Base-by-base conservation (phyloP, 2,329 filamentous ascomycete species). In the Apiospora saccharicola region DNA sequence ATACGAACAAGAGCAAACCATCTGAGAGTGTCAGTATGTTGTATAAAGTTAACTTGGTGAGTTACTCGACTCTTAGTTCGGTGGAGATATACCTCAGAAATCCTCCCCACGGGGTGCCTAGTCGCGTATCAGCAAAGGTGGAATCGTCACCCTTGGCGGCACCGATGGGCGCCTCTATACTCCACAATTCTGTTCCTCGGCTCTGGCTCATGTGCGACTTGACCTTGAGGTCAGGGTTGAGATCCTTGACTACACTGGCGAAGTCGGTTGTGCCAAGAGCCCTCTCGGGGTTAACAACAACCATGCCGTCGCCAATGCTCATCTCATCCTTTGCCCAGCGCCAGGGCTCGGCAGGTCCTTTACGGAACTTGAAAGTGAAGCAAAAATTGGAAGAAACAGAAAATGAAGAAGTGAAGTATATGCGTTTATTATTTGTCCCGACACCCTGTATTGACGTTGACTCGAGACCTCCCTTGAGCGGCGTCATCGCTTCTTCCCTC, bases 1-100 rank as follows among this genome's bases (percentile, higher is more conserved):
- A 94, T 85, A 24, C 95, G 90, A 6, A 97, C 91, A 16, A 98
- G 83, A 10, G 94, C 90, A 80, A 98, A 96, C 90, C 94, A 97
- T 76, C 93, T 90, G 71, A 13, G 49, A 49, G 3, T 34, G 24
- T 64, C 57, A 64, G 34, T 41, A 64, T 64, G n/a, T 64, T 64
- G 34, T 13, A 41, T 34, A 10, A n/a, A 5, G 2, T 14, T n/a
- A 7, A 41, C 57, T 13, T 64, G 22, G 7, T 24, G 5, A 5
- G 7, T 24, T 24, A 64, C 19, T 64, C 41, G 30, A 41, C 57
- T 41, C 19, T 41, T 4, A 41, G 30, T 30, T 49, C 19, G 10
- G 46, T 22, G 34, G 26, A 19, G 41, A 68, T 83, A 81, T 81
- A 91, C 78, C 88, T 87, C 69, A 89, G 82, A 57, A 89, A 87